Evolutionary conservation across 495 filamentous ascomycete genomes (phyloP).

Genomic region (Parmelia sp.): DNA sequence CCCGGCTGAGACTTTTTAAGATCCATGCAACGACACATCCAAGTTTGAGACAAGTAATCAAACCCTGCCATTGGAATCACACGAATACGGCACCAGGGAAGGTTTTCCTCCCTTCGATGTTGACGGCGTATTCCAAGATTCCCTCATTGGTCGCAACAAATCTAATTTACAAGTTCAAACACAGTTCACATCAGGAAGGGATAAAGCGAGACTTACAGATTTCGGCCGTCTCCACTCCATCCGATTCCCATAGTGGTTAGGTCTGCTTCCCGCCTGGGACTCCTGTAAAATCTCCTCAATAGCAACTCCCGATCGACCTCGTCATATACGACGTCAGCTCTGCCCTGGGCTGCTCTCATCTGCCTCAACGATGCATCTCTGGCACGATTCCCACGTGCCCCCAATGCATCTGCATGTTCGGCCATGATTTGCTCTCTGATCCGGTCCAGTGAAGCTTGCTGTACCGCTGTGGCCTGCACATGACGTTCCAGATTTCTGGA

Average conservation of each 20-base stretch:
- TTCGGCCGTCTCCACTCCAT: constrained; percentile 64
- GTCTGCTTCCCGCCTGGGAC: constrained; percentile 26
- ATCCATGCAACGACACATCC: background rate
- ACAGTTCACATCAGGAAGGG: background rate
- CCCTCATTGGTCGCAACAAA: constrained; percentile 69
- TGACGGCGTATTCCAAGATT: constrained; percentile 66
- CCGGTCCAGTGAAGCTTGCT: constrained; percentile 9
- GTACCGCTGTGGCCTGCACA: constrained; percentile 1
- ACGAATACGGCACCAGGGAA: constrained; percentile 56
- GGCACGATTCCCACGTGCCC: constrained; percentile 1
- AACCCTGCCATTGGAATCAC: constrained; percentile 33
- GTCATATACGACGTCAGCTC: constrained; percentile 16
- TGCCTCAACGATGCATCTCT: constrained; percentile 12
- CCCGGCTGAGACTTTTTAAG: background rate
- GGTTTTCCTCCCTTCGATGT: constrained; percentile 56
- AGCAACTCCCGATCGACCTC: constrained; percentile 19
- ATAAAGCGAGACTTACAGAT: constrained; percentile 51
- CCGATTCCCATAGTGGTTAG: constrained; percentile 58
- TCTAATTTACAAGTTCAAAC: constrained; percentile 33
- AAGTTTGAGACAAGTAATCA: background rate
- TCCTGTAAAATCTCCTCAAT: constrained; percentile 15
- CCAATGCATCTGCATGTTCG: constrained; percentile 10
- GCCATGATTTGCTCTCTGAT: constrained; percentile 3
- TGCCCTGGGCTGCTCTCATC: constrained; percentile 6
- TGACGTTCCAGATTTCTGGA: constrained; percentile 16